These are phyloP conservation scores for Gleditsia sinensis DNA, from an alignment of 306 rosid species.

Conservation along the genomic window DNA sequence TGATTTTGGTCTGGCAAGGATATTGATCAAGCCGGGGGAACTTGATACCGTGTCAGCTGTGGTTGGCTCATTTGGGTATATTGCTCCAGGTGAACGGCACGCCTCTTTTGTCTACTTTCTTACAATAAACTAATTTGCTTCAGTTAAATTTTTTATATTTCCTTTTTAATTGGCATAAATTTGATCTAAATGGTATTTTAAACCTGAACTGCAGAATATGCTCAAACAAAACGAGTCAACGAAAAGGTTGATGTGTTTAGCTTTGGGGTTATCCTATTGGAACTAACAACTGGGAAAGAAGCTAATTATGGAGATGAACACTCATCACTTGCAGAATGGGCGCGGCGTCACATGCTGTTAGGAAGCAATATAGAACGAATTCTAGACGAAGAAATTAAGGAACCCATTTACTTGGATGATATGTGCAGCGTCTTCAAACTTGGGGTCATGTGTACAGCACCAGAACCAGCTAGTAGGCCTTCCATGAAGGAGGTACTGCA, in stretches of 20 bases:
- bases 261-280: slow-evolving; percentile 63
- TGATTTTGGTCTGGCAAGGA: slow-evolving; percentile 84
- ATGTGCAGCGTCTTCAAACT: slow-evolving; percentile 52
- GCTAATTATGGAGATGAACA: slow-evolving; percentile 50
- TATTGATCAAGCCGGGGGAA: slow-evolving; percentile 70
- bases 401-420: slow-evolving; percentile 38
- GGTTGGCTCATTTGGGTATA: slow-evolving; percentile 89
- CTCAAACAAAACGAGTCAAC: slow-evolving; percentile 49
- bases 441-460: slow-evolving; percentile 46
- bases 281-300: slow-evolving; percentile 56
- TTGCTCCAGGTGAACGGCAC: slow-evolving; percentile 78
- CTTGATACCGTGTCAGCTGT: slow-evolving; percentile 73
- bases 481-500: slow-evolving; percentile 60
- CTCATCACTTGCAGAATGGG: slow-evolving; percentile 61
- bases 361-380: slow-evolving; percentile 35
- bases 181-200: neutral
- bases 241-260: slow-evolving; percentile 66
- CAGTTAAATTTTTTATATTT: neutral
- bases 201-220: slow-evolving; percentile 48
- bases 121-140: neutral
- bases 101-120: neutral
- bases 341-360: slow-evolving; percentile 37
- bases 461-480: slow-evolving; percentile 45
- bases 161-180: neutral
- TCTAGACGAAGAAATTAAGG: slow-evolving; percentile 51